Base-by-base conservation (phyloP, 768 basidiomycete genomes). In the Pisolithus sp. region DNA sequence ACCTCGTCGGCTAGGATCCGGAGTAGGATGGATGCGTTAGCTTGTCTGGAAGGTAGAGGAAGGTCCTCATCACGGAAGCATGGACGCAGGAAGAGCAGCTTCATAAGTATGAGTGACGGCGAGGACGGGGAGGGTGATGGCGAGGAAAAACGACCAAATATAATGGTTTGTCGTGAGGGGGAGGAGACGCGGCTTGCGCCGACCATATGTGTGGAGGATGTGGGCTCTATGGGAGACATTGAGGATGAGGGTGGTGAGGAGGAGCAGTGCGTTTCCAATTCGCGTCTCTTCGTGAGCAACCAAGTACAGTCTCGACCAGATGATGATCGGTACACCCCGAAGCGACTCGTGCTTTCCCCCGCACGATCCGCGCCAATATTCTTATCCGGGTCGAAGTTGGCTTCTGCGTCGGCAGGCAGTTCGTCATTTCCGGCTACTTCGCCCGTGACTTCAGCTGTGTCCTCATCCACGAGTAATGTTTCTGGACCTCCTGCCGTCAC, bases 101-200 rank as follows among this genome's bases (percentile, higher is more conserved):
- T 85, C 57, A 85, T 85, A 79, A 80, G 72, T 68, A 78, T 83
- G 75, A 77, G 72, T 47, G 84, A 86, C 57, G 83, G 85, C 53
- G 83, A 83, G 20, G 77, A 77, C 28, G 7, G 4, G 26, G 26
- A 46, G 53, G 43, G 45, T 50, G 52, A 2, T 50, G 40, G 13
- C 52, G 5, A 26, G 26, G 5, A 7, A 6, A 52, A 3, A 40
- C 26, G 53, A 24, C 17, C 26, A 26, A 7, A 5, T 26, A 2
- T 6, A 26, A 44, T 21, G n/a, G 2, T 15, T 4, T 13, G 18
- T 18, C n/a, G 10, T 18, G 23, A 12, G 9, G 28, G 10, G 5
- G n/a, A 9, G 30, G 31, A 23, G 17, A 47, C 18, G 51, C 38
- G 15, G 52, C 49, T 39, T 53, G 57, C 30, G 47, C 52, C 41